Percentiles rank a stretch among this genome's conserved stretches.
These are phyloP conservation scores for Rhododendron ovatum DNA, from an alignment of 148 eudicot species.

Conservation along the genomic window DNA sequence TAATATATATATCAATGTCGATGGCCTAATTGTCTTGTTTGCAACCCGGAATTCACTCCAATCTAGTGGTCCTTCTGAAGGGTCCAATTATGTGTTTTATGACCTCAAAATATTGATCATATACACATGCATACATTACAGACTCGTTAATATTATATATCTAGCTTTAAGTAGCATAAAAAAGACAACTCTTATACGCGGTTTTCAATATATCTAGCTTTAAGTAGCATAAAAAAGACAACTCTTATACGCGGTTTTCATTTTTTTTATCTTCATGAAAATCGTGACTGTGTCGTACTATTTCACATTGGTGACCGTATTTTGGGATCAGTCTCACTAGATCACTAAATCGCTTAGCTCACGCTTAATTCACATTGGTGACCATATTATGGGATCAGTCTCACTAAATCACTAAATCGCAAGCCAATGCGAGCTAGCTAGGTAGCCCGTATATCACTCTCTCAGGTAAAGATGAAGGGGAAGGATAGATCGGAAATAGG, in stretches of 20 bases:
- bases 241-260: not conserved
- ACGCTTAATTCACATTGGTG: too few species aligned
- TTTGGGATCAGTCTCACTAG: not conserved
- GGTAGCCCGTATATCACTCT: not conserved
- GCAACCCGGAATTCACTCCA: not conserved
- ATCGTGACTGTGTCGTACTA: not conserved
- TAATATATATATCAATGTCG: not conserved
- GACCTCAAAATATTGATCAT: not conserved
- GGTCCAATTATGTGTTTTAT: not conserved
- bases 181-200: not conserved
- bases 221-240: not conserved
- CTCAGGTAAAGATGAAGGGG: not conserved
- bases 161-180: not conserved
- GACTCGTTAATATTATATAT: not conserved
- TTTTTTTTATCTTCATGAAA: not conserved
- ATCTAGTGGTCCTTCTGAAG: not conserved
- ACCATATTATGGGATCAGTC: not conserved
- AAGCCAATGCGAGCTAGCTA: too few species aligned
- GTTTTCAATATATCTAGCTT: not conserved
- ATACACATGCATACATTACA: too few species aligned
- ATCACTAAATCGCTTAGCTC: too few species aligned
- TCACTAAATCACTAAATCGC: too few species aligned
- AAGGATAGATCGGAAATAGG: not conserved
- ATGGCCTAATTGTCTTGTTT: slow-evolving; percentile 7
- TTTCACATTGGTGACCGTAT: not conserved